phyloP scores from a whole-genome alignment of 2,329 filamentous ascomycete genomes.

The Trichoderma afroharzianum region DNA sequence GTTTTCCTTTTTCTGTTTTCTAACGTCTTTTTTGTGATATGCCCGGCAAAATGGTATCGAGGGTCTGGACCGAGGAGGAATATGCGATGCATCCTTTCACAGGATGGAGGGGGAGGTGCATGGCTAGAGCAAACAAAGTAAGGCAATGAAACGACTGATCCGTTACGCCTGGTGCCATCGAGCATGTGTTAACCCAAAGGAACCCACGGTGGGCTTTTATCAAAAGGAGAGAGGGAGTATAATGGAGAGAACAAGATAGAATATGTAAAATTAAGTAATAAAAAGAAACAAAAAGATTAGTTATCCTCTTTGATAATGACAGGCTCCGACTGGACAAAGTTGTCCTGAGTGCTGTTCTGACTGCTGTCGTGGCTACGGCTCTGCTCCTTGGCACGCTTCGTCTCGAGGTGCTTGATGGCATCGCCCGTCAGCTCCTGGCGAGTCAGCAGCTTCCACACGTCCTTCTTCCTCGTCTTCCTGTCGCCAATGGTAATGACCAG shows the following conservation, averaged over 20 bases:
- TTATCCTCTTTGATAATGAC: not conserved
- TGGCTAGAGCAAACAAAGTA: not conserved
- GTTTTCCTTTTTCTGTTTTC: not conserved
- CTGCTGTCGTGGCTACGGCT: slow-evolving; percentile 13
- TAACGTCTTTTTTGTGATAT: not conserved
- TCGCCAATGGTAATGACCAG: slow-evolving; percentile 75
- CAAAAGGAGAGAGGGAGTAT: not conserved
- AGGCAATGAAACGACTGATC: not conserved
- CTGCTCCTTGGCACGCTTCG: slow-evolving; percentile 16
- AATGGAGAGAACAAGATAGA: not conserved
- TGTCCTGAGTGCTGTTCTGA: not conserved
- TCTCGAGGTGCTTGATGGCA: slow-evolving; percentile 47
- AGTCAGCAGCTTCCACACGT: slow-evolving; percentile 73
- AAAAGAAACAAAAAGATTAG: not conserved
- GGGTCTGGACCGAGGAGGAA: not conserved
- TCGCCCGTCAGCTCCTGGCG: slow-evolving; percentile 69
- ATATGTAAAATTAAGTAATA: not conserved
- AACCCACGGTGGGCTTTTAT: not conserved
- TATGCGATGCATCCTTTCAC: not conserved
- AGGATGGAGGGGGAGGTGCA: not conserved
- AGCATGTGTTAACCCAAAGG: not conserved
- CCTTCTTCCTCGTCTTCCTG: slow-evolving; percentile 76
- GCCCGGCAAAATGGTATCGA: not conserved
- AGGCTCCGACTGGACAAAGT: not conserved
- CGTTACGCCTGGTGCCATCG: not conserved